Evolutionary conservation across 306 rosid species (phyloP).

Genomic region (Fragaria nilgerrensis): DNA sequence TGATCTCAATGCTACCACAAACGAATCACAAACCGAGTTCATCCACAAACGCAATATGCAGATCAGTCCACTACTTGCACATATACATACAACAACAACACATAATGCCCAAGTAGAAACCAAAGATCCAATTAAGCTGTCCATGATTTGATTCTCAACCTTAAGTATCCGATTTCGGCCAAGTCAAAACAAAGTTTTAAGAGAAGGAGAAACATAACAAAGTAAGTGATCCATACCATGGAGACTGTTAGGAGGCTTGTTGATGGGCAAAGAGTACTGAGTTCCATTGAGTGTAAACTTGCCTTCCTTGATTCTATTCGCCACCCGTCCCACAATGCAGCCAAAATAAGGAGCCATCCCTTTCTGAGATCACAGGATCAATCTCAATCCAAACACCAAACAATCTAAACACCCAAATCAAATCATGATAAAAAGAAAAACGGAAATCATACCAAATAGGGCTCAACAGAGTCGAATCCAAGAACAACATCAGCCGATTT

Average conservation of each 20-base stretch:
- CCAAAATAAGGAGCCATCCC: conserved; percentile 86
- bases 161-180: neutral
- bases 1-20: neutral
- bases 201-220: neutral
- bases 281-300: conserved; percentile 73
- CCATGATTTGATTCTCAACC: neutral
- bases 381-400: conserved; percentile 11
- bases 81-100: neutral
- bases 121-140: neutral
- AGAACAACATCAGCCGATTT: conserved; percentile 84
- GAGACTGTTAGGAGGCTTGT: conserved; percentile 87
- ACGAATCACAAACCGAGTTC: neutral
- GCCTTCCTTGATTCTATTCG: conserved; percentile 85
- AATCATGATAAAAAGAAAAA: neutral
- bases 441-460: conserved; percentile 53
- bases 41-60: neutral
- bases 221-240: conserved; percentile 58
- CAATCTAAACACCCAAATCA: neutral
- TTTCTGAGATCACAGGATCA: conserved; percentile 36
- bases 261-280: conserved; percentile 69
- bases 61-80: neutral
- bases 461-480: conserved; percentile 83
- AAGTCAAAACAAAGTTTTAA: neutral
- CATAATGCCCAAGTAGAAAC: neutral
- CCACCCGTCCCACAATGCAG: conserved; percentile 95